Evolutionary conservation across 371 early-diverging fungal genomes (phyloP), one percentile per base, ranked within the genome.

Genomic region (Haplosporangium sp.): DNA sequence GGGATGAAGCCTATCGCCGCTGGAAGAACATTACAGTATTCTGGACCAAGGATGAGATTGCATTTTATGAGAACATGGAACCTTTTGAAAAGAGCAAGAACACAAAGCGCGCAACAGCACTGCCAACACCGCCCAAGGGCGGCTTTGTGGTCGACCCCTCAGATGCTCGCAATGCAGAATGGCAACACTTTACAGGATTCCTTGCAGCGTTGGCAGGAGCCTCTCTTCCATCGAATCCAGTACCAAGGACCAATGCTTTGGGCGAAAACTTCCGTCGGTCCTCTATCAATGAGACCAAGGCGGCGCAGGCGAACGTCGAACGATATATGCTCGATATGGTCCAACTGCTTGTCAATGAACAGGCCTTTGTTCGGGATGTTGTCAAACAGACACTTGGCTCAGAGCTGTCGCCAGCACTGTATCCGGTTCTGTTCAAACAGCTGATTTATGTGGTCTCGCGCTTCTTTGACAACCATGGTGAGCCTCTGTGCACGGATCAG

Each of bases 171-270:
- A 82, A 80, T 36, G 83, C 87, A 11, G 90, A 91, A 64, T 91
- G 94, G 92, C 86, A 90, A 65, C 93, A 95, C 83, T 93, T 92
- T 74, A 94, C 95, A 0, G 96, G 95, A 0, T 95, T 95, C 74
- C 80, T 96, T 52, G 92, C 92, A 56, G 90, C 96, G 0, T 71
- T 96, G 8, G 94, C 94, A 14, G 95, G 94, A 9, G 86, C 90
- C n/a, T 90, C 94, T 38, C 80, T 92, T 23, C 59, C 82, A 12
- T 72, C 83, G 59, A 76, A 75, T 61, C 6, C 47, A 2, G 53
- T 54, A 5, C 71, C 76, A 23, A 56, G 71, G 41, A 67, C 70
- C 4, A 69, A 65, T 20, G 45, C 70, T 1, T 42, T 70, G 5
- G 79, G 77, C 1, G 77, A 79, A 47, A 81, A 67, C 62, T 71